phyloP scores from a whole-genome alignment of 352 stramenopile genomes.

The Phytophthora tentaculata region DNA sequence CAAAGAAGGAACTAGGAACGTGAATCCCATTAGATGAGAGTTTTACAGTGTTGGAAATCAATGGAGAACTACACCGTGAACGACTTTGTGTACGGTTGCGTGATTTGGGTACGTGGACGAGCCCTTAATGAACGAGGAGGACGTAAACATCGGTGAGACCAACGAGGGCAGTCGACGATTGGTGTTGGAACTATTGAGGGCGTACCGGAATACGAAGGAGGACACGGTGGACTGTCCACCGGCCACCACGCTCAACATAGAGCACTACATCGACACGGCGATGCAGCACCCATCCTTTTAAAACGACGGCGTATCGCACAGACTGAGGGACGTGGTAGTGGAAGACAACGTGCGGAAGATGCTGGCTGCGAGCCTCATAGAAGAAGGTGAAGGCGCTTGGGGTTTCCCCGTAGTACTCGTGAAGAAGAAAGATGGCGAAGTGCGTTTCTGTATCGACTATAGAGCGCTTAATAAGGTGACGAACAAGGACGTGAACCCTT shows the following conservation, averaged over 20 bases:
- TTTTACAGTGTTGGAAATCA: not conserved
- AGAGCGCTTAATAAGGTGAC: not conserved
- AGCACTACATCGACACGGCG: conserved; percentile 3
- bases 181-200: not conserved
- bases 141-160: too few relatives aligned
- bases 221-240: not conserved
- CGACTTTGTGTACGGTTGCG: not conserved
- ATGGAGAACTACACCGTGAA: not conserved
- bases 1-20: not conserved
- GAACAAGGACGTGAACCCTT: not conserved
- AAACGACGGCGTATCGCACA: not conserved
- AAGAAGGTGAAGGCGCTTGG: conserved; percentile 4
- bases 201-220: not conserved
- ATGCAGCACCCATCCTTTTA: not conserved
- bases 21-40: not conserved
- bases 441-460: too few relatives aligned
- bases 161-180: not conserved
- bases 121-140: not conserved
- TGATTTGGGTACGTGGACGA: not conserved
- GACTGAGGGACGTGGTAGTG: not conserved
- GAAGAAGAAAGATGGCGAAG: too few relatives aligned
- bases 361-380: not conserved
- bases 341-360: not conserved
- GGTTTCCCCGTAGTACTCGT: too few relatives aligned
- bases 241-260: too few relatives aligned